Evolutionary conservation across 768 basidiomycete genomes (phyloP).

Genomic region (Agaricus subrufescens): DNA sequence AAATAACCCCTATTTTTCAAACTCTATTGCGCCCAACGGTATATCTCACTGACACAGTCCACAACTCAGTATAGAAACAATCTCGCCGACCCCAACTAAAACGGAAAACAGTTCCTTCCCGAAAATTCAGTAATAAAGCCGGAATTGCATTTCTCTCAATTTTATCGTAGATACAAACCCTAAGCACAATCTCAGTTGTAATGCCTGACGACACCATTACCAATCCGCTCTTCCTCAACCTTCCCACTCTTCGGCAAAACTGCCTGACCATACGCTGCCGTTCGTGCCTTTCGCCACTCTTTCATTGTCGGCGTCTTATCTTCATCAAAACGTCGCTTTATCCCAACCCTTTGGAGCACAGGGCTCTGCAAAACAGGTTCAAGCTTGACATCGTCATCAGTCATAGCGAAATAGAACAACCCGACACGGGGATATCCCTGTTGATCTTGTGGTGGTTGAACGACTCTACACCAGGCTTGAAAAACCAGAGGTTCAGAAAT

Average conservation of each 20-base stretch:
- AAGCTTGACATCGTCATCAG: constrained; percentile 46
- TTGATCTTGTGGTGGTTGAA: constrained; percentile 56
- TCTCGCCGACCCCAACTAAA: no score
- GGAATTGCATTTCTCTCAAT: no score
- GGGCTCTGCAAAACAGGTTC: constrained; percentile 43
- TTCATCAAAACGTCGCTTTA: constrained; percentile 31
- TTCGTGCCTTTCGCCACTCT: constrained; percentile 48
- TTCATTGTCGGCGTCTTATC: constrained; percentile 46
- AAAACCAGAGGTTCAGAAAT: not conserved
- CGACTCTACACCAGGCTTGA: constrained; percentile 34
- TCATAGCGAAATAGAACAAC: constrained; percentile 53
- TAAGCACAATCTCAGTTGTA: constrained; percentile 19
- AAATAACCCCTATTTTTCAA: no score
- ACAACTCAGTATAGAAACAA: no score
- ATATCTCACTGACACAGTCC: no score
- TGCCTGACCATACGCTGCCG: constrained; percentile 45
- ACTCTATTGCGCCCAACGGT: no score
- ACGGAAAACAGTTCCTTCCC: no score
- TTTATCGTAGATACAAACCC: no score
- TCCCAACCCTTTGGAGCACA: constrained; percentile 41
- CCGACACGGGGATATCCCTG: constrained; percentile 45
- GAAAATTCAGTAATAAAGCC: no score
- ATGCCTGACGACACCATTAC: constrained; percentile 52
- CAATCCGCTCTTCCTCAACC: constrained; percentile 53
- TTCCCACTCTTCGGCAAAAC: constrained; percentile 35